A percentile compares a stretch with the other conserved stretches of the same genome.
phyloP scores from a whole-genome alignment of 345 rosid species.

The Adansonia digitata region DNA sequence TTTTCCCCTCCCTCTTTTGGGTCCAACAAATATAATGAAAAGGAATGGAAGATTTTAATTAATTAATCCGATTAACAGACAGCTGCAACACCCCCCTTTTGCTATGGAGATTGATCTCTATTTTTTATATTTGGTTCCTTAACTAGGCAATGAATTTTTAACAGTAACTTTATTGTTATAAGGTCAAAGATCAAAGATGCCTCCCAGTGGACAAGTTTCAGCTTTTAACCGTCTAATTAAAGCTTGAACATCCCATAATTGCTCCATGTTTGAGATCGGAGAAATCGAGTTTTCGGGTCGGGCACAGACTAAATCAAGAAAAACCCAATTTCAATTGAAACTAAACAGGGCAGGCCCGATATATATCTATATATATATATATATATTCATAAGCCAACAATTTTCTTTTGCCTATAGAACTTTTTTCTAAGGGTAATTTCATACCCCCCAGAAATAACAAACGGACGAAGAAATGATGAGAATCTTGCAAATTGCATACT shows the following conservation, averaged over 20 bases:
- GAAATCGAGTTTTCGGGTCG: too few species aligned
- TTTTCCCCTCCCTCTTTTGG: too few species aligned
- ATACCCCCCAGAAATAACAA: too few species aligned
- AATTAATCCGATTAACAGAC: too few species aligned
- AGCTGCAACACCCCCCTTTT: too few species aligned
- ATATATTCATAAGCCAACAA: background rate
- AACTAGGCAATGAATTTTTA: background rate
- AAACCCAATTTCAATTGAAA: background rate
- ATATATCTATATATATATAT: background rate
- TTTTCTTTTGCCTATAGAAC: background rate
- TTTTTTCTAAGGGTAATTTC: background rate
- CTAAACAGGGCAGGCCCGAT: background rate
- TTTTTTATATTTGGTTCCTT: too few species aligned
- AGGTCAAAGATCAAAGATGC: background rate
- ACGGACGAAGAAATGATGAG: background rate
- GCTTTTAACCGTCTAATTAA: background rate
- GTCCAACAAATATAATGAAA: too few species aligned
- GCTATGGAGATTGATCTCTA: too few species aligned
- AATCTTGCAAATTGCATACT: background rate
- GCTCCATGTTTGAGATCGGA: too few species aligned
- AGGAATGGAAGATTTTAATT: too few species aligned
- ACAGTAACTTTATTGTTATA: background rate
- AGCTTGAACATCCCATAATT: too few species aligned
- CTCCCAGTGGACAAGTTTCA: background rate
- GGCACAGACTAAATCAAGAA: background rate